Percentiles rank a stretch among this genome's conserved stretches.
phyloP scores from a whole-genome alignment of 345 rosid genomes.

The Turnera subulata region DNA sequence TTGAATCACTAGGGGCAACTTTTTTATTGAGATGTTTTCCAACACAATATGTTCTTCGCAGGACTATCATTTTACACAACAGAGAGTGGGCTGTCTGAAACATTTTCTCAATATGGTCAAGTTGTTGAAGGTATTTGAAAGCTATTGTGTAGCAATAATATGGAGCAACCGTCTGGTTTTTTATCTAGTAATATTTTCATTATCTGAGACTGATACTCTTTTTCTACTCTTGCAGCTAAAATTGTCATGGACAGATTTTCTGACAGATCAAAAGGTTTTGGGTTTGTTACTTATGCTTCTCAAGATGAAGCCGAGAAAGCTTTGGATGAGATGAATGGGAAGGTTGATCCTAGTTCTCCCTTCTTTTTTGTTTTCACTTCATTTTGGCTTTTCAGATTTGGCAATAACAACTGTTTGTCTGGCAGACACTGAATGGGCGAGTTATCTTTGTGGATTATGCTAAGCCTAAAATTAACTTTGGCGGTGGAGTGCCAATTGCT shows the following conservation, averaged over 20 bases:
- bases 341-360: constrained; percentile 34
- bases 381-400: neutral
- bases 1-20: no score
- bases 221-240: constrained; percentile 42
- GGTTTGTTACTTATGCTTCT: constrained; percentile 83
- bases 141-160: no score
- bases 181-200: neutral
- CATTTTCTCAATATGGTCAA: constrained; percentile 80
- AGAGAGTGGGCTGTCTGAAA: constrained; percentile 57
- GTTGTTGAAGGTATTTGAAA: constrained; percentile 93
- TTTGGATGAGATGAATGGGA: constrained; percentile 55
- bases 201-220: neutral
- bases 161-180: neutral
- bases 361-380: neutral
- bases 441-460: constrained; percentile 69
- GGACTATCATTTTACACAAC: constrained; percentile 70
- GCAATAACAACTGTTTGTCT: constrained; percentile 4
- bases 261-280: constrained; percentile 73
- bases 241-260: constrained; percentile 59
- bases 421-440: constrained; percentile 62
- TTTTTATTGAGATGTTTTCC: no score
- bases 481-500: constrained; percentile 56
- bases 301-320: constrained; percentile 69
- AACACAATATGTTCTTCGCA: constrained; percentile 15
- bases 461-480: constrained; percentile 36